Base-by-base conservation (phyloP, 2,329 filamentous ascomycete species). In the Neodidymelliopsis sp. region DNA sequence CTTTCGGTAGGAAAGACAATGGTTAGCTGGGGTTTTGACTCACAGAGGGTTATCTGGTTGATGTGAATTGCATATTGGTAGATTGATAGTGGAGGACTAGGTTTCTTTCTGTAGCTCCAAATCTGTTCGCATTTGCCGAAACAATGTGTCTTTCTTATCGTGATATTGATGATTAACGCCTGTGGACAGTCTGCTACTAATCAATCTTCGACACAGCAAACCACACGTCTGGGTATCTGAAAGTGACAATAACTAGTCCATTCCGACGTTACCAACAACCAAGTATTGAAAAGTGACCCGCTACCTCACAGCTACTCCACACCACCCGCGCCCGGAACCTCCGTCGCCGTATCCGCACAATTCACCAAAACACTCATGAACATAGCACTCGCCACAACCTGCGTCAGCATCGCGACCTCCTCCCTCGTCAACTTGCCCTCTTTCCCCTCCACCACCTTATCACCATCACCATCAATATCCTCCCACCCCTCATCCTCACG, bases 361-460 rank as follows among this genome's bases (percentile, higher is more conserved):
- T 49, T 49, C 10, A 43, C 46, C 13, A 49, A 15, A 10, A 49
- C 46, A 13, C 46, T 49, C 3, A 43, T 33, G 18, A 43, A 49
- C 33, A 49, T 33, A 11, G 22, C 28, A 29, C 46, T 39, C 2
- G 46, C 46, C 27, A 49, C 11, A 2, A 49, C 34, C 34, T 49
- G 46, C 20, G 46, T 33, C 2, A 49, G 28, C 7, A 24, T 49
- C 2, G 46, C 46, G 7, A 49, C 22, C 18, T 49, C 46, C 2
- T 23, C 33, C 4, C 39, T 37, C 16, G 39, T 42, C 16, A 49
- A 15, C 27, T 34, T 25, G 1, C 35, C 20, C 19, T 20, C 15
- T 31, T 5, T 15, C n/a, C 34, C 34, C 5, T 13, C 20, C 2
- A 18, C 15, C 33, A 11, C 15, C n/a, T n/a, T n/a, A n/a, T n/a